Percentiles rank a stretch among this genome's conserved stretches.
These are phyloP conservation scores for Russula sp. DNA, from an alignment of 768 basidiomycete species.

Conservation along the genomic window DNA sequence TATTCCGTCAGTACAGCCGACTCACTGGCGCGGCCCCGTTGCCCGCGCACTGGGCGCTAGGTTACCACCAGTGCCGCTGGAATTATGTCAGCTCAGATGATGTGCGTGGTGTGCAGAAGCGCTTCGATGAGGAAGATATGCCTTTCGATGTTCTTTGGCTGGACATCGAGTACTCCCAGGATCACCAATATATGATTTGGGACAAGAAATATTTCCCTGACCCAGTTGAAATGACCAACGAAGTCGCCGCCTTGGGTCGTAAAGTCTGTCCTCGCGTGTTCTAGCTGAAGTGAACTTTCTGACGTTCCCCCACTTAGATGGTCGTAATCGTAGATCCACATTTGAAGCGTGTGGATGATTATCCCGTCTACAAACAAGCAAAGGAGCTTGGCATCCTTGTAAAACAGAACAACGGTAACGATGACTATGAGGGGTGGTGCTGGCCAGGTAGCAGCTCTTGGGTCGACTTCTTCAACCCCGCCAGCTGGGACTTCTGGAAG, in stretches of 20 bases:
- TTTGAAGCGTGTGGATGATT: conserved; percentile 71
- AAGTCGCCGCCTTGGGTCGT: conserved; percentile 75
- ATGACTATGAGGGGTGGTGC: conserved; percentile 96
- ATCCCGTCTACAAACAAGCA: conserved; percentile 81
- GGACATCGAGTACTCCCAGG: conserved; percentile 91
- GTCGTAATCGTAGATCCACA: conserved; percentile 97
- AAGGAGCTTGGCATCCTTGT: conserved; percentile 76
- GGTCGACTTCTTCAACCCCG: conserved; percentile 96
- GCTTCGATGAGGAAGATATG: conserved; percentile 91
- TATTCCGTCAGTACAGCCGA: conserved; percentile 79
- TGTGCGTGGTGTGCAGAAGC: conserved; percentile 71
- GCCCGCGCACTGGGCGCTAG: conserved; percentile 88
- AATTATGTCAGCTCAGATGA: conserved; percentile 92
- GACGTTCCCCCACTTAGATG: conserved; percentile 54
- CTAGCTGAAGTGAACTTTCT: neutral
- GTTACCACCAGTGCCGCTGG: conserved; percentile 98
- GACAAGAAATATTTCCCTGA: conserved; percentile 88
- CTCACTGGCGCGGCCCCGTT: conserved; percentile 83
- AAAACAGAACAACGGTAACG: conserved; percentile 70
- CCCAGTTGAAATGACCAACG: conserved; percentile 87
- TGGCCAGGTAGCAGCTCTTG: conserved; percentile 96
- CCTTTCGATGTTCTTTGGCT: conserved; percentile 97
- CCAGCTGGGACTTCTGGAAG: conserved; percentile 86
- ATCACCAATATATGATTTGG: conserved; percentile 98
- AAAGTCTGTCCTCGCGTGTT: conserved; percentile 48